Conservation (phyloP, 805 yeast genomes). For the Starmera quercuum region DNA sequence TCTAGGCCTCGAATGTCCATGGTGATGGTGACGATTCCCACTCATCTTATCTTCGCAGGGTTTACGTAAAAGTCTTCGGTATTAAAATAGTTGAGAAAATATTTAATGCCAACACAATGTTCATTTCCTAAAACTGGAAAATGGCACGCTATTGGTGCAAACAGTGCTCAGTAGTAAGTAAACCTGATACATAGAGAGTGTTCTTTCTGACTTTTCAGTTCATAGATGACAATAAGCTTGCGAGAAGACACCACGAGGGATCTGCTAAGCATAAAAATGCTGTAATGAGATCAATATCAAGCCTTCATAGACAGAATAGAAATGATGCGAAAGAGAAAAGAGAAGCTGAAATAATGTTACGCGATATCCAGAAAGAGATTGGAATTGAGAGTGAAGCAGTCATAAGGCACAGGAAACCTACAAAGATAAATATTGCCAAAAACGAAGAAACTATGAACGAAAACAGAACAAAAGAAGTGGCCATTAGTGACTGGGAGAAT, state of each 20-base stretch:
- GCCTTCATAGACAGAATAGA: slow-evolving; percentile 19
- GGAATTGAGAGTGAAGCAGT: not conserved
- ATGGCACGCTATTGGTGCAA: slow-evolving; percentile 18
- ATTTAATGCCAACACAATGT: too few species aligned
- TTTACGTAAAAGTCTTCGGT: too few species aligned
- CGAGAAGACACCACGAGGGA: slow-evolving; percentile 25
- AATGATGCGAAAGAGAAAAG: slow-evolving; percentile 12
- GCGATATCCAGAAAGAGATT: slow-evolving; percentile 6
- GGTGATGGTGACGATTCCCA: too few species aligned
- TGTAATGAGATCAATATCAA: slow-evolving; percentile 14
- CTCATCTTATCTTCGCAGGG: too few species aligned
- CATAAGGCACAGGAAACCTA: not conserved
- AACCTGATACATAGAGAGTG: not conserved
- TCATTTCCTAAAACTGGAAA: too few species aligned
- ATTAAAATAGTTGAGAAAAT: too few species aligned
- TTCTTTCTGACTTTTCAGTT: slow-evolving; percentile 19
- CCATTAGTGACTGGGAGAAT: not conserved
- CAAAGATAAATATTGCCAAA: slow-evolving; percentile 3
- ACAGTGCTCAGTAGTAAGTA: slow-evolving; percentile 26
- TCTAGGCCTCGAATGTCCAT: too few species aligned
- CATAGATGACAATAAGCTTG: slow-evolving; percentile 27
- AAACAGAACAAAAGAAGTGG: slow-evolving; percentile 7
- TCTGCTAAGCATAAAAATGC: slow-evolving; percentile 23
- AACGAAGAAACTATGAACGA: not conserved
- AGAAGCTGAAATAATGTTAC: slow-evolving; percentile 12